phyloP scores from a whole-genome alignment of 2,329 filamentous ascomycete species.

The Diaporthe ilicicola region DNA sequence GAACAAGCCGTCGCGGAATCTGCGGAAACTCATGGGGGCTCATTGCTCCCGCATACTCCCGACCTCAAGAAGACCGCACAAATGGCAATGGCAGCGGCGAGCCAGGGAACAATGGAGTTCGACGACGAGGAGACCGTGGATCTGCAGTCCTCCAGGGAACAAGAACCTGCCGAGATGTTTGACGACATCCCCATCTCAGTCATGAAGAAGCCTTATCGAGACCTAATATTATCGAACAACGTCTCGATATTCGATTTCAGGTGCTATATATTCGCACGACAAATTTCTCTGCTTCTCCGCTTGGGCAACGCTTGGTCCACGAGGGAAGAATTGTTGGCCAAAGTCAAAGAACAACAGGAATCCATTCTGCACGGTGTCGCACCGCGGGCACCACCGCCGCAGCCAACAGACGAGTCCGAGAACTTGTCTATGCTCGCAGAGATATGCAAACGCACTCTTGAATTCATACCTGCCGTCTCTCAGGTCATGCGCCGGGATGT shows the following conservation, averaged over 20 bases:
- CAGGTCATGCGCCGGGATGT: conserved; percentile 84
- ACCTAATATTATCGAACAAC: conserved; percentile 91
- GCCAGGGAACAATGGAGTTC: conserved; percentile 39
- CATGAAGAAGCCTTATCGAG: conserved; percentile 83
- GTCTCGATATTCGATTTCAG: conserved; percentile 97
- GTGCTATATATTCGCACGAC: conserved; percentile 91
- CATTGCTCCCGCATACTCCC: conserved; percentile 76
- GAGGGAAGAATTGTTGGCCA: conserved; percentile 67
- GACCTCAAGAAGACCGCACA: conserved; percentile 72
- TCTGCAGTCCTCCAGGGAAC: conserved; percentile 42
- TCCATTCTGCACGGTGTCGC: conserved; percentile 65
- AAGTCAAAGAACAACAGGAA: conserved; percentile 70
- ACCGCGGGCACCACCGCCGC: conserved; percentile 57
- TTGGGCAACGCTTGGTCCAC: conserved; percentile 79
- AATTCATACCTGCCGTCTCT: conserved; percentile 84
- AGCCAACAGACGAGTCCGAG: conserved; percentile 69
- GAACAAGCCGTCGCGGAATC: conserved; percentile 72
- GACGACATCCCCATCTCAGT: conserved; percentile 70
- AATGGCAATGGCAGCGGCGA: conserved; percentile 53
- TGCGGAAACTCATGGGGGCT: conserved; percentile 73
- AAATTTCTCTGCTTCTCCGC: conserved; percentile 82
- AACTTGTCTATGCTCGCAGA: conserved; percentile 85
- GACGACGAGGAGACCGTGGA: conserved; percentile 46
- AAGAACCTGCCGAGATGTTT: conserved; percentile 48
- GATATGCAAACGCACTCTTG: conserved; percentile 81